These are phyloP conservation scores for Boeremia exigua DNA, from an alignment of 2,329 filamentous ascomycete genomes.

Conservation along the genomic window DNA sequence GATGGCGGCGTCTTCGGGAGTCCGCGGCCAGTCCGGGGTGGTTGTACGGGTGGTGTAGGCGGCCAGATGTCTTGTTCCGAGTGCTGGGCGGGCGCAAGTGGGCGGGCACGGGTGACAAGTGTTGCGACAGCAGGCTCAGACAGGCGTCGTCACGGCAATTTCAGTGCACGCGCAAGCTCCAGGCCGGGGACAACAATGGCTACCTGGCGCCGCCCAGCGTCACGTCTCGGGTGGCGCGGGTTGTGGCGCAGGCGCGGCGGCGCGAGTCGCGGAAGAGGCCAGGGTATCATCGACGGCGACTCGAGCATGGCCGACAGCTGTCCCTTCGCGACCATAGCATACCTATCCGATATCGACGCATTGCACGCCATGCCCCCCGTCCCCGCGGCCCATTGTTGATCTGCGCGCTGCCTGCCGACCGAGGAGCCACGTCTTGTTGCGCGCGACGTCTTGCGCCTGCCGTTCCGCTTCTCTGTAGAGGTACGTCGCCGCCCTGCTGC, in stretches of 20 bases:
- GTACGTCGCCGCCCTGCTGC: slow-evolving; percentile 31
- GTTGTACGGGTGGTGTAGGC: slow-evolving; percentile 1
- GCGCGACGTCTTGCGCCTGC: slow-evolving; percentile 18
- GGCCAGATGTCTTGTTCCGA: slow-evolving; percentile 10
- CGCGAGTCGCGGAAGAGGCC: slow-evolving; percentile 14
- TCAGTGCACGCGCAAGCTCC: background rate
- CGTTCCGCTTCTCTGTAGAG: slow-evolving; percentile 42
- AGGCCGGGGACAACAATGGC: background rate
- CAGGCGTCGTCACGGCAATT: background rate
- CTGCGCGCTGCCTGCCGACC: slow-evolving; percentile 15
- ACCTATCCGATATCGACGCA: slow-evolving; percentile 4
- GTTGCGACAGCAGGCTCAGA: background rate
- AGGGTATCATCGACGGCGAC: slow-evolving; percentile 9
- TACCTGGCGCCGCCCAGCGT: slow-evolving; percentile 10
- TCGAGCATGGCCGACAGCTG: slow-evolving; percentile 34
- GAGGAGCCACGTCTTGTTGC: slow-evolving; percentile 7
- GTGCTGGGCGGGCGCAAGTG: background rate
- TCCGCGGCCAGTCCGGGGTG: slow-evolving; percentile 25
- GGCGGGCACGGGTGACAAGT: background rate
- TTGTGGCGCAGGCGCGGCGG: slow-evolving; percentile 4
- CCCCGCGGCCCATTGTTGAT: slow-evolving; percentile 33
- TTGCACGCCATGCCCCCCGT: slow-evolving; percentile 28
- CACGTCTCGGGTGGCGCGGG: slow-evolving; percentile 2
- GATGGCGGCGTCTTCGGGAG: slow-evolving; percentile 28
- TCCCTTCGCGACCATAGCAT: slow-evolving; percentile 21